Conservation (phyloP, 805 yeast genomes). For the Wickerhamiella hasegawae region DNA sequence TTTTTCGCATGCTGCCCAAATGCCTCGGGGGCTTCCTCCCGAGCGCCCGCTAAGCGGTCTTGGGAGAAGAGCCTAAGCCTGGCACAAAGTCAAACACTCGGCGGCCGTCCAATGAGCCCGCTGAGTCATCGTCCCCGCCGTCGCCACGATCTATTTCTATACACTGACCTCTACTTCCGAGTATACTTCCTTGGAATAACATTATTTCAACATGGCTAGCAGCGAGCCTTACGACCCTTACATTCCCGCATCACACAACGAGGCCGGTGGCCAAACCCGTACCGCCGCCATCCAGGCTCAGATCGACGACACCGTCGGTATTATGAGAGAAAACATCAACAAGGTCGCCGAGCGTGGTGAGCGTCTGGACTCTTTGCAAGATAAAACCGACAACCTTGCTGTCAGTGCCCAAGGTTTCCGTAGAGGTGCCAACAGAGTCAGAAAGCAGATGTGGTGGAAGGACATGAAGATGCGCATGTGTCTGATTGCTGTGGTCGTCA, state of each 20-base stretch:
- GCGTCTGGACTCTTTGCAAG: constrained; percentile 78
- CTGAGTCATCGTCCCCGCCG: too few relatives aligned
- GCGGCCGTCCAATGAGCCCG: too few relatives aligned
- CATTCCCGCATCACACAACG: constrained; percentile 38
- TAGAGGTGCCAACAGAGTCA: constrained; percentile 90
- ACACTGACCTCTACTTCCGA: too few relatives aligned
- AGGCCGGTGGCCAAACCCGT: constrained; percentile 24
- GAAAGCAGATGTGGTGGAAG: constrained; percentile 99
- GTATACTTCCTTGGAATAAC: background rate
- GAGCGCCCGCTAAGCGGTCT: too few relatives aligned
- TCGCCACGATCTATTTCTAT: too few relatives aligned
- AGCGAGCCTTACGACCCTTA: constrained; percentile 78
- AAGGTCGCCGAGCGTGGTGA: constrained; percentile 93
- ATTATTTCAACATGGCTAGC: constrained; percentile 38
- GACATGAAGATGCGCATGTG: constrained; percentile 94
- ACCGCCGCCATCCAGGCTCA: constrained; percentile 83
- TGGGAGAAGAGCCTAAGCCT: too few relatives aligned
- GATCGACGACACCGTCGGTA: constrained; percentile 90
- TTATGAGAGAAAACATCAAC: constrained; percentile 94
- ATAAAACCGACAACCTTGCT: constrained; percentile 83
- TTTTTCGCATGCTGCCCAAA: too few relatives aligned
- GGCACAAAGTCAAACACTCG: too few relatives aligned
- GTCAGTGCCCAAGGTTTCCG: constrained; percentile 88
- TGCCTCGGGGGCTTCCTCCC: too few relatives aligned
- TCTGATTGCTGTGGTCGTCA: constrained; percentile 57